Evolutionary conservation across 23 red algal genomes (phyloP), one percentile per base, ranked within the genome.

Genomic region (Gracilaria domingensis): DNA sequence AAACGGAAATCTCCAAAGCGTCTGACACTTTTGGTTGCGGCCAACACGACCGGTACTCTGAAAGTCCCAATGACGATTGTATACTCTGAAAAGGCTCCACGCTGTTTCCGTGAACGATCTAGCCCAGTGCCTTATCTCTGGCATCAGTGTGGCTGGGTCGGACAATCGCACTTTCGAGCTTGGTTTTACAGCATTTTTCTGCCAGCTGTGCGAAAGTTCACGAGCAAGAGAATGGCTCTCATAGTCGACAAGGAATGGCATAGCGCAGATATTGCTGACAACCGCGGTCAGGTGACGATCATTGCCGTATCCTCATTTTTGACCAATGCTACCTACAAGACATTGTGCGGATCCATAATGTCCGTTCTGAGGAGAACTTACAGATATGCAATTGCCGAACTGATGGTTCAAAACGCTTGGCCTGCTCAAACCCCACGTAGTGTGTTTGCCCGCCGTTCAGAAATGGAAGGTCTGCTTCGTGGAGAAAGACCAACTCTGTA

Each of bases 121-220:
- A 77, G 73, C 61, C 56, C 73, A 35, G 29, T 90, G 38, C 87
- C 71, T 20, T 90, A 90, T 35, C 62, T 90, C 20, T 76, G 66
- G 44, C 87, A 90, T 79, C 74, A 25, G 11, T 80, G 51, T 58
- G 59, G 54, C 12, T 90, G 87, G 87, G 66, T 90, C 8, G 58
- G 57, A 23, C 37, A 9, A 40, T 29, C 73, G 13, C 47, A 49
- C 16, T 90, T 90, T 54, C 76, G 74, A 80, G 54, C 44, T 14
- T 90, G 87, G 87, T 90, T 90, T 23, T 80, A 77, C 33, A 62
- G 71, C 35, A 28, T 90, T 67, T 81, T 90, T 29, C 57, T 90
- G 33, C 87, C 87, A 2, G 16, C 55, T 7, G 54, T 90, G 3
- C 40, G 87, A 56, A 62, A 81, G 24, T 75, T 48, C 35, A 80